phyloP scores from a whole-genome alignment of 2,329 filamentous ascomycete genomes.

The Gremmenia infestans region DNA sequence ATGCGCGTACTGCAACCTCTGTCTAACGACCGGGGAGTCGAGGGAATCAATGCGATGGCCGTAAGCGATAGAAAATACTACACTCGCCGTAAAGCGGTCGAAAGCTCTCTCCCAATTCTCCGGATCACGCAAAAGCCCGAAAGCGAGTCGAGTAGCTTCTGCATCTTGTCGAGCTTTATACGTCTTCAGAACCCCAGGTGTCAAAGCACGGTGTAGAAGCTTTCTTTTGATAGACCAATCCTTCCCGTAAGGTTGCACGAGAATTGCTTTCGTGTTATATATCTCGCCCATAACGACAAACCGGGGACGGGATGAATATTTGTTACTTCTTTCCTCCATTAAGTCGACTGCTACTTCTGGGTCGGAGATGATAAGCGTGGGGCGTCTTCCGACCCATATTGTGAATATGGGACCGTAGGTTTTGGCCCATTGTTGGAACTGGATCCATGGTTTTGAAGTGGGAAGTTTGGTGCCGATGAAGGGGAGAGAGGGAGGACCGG shows the following conservation, averaged over 20 bases:
- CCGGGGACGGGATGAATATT: slow-evolving; percentile 40
- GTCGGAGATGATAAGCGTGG: slow-evolving; percentile 41
- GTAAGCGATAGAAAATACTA: slow-evolving; percentile 47
- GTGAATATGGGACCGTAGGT: slow-evolving; percentile 44
- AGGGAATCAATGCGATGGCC: slow-evolving; percentile 45
- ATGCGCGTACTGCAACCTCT: slow-evolving; percentile 44
- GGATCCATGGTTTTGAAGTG: slow-evolving; percentile 33
- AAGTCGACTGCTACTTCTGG: slow-evolving; percentile 39
- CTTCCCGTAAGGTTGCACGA: slow-evolving; percentile 46
- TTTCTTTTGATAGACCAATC: slow-evolving; percentile 41
- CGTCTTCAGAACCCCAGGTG: slow-evolving; percentile 37
- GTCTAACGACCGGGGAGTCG: slow-evolving; percentile 41
- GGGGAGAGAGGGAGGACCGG: slow-evolving; percentile 41
- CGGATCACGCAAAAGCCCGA: slow-evolving; percentile 37
- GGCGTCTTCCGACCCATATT: slow-evolving; percentile 42
- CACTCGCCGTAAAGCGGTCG: slow-evolving; percentile 43
- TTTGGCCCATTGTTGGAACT: slow-evolving; percentile 40
- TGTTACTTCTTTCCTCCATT: slow-evolving; percentile 41
- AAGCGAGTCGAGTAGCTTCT: slow-evolving; percentile 41
- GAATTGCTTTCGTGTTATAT: slow-evolving; percentile 36
- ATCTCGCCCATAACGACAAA: slow-evolving; percentile 43
- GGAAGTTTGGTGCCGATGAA: slow-evolving; percentile 40
- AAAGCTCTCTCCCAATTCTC: slow-evolving; percentile 41
- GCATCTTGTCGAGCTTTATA: slow-evolving; percentile 46
- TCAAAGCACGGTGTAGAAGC: slow-evolving; percentile 40